Conservation (phyloP, 2,329 filamentous ascomycete species). For the Cryphonectria nitschkei region DNA sequence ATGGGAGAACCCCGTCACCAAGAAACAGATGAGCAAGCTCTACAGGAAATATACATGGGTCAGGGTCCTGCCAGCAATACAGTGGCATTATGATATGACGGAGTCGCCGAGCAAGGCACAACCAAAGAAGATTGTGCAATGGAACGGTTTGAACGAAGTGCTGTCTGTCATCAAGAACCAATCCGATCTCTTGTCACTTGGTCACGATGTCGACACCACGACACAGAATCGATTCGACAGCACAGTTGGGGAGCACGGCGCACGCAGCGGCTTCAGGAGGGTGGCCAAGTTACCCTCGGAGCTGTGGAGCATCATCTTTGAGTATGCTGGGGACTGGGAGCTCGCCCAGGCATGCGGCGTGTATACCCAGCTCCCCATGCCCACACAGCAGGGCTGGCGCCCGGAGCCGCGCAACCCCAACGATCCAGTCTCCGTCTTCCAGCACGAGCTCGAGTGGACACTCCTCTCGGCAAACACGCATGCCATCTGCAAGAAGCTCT, state of each 20-base stretch:
- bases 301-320: conserved; percentile 86
- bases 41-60: conserved; percentile 87
- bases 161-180: conserved; percentile 76
- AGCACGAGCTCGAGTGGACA: conserved; percentile 82
- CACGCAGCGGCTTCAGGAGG: conserved; percentile 40
- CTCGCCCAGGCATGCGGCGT: conserved; percentile 79
- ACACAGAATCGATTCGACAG: conserved; percentile 59
- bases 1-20: conserved; percentile 90
- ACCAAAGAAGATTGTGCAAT: conserved; percentile 59
- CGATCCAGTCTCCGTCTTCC: conserved; percentile 71
- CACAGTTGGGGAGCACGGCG: conserved; percentile 43
- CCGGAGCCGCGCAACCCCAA: conserved; percentile 60
- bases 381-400: conserved; percentile 65
- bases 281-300: conserved; percentile 71
- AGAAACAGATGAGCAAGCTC: conserved; percentile 84
- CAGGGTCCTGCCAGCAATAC: conserved; percentile 75
- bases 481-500: conserved; percentile 75
- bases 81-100: conserved; percentile 73
- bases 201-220: conserved; percentile 67
- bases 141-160: conserved; percentile 72
- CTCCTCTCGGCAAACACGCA: conserved; percentile 73
- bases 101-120: conserved; percentile 18
- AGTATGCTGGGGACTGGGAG: conserved; percentile 88
- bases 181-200: conserved; percentile 73
- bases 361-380: conserved; percentile 75